Evolutionary conservation across 1,284 basidiomycete genomes (phyloP).

Genomic region (Phellopilus nigrolimitatus): DNA sequence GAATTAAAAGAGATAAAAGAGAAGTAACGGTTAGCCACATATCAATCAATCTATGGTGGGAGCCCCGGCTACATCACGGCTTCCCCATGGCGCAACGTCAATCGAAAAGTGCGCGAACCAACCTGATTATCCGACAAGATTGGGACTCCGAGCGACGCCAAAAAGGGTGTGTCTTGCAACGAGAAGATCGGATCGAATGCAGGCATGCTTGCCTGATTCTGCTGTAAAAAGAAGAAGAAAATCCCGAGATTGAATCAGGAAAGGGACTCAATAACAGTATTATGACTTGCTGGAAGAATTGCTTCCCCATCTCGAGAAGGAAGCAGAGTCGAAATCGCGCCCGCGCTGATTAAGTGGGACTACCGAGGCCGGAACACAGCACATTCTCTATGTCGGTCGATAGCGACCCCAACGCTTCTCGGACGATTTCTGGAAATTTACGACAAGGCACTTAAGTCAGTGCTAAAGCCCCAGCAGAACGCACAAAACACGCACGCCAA

Average conservation of each 20-base stretch:
- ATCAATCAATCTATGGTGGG: not conserved
- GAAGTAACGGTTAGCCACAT: not conserved
- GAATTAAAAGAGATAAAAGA: not conserved
- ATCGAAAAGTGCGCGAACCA: slow-evolving; percentile 30
- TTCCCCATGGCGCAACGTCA: slow-evolving; percentile 30
- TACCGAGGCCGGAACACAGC: slow-evolving; percentile 68
- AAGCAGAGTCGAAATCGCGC: slow-evolving; percentile 65
- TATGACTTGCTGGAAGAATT: slow-evolving; percentile 16
- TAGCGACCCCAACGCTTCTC: slow-evolving; percentile 8
- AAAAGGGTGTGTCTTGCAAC: slow-evolving; percentile 47
- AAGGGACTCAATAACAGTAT: slow-evolving; percentile 16
- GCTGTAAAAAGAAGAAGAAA: slow-evolving; percentile 21
- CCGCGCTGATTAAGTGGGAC: slow-evolving; percentile 53
- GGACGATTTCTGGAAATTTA: slow-evolving; percentile 17
- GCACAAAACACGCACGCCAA: slow-evolving; percentile 11
- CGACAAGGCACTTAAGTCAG: not conserved
- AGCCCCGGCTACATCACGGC: slow-evolving; percentile 30
- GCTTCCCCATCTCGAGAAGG: slow-evolving; percentile 40
- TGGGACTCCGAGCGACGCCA: slow-evolving; percentile 45
- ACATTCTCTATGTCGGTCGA: slow-evolving; percentile 20
- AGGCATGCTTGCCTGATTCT: slow-evolving; percentile 47
- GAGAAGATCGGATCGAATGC: slow-evolving; percentile 71
- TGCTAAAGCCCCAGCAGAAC: slow-evolving; percentile 14
- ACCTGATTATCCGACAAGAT: slow-evolving; percentile 49
- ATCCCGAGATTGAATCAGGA: slow-evolving; percentile 1